Conservation (phyloP, 1,284 basidiomycete species). For the Albatrellus sp. region DNA sequence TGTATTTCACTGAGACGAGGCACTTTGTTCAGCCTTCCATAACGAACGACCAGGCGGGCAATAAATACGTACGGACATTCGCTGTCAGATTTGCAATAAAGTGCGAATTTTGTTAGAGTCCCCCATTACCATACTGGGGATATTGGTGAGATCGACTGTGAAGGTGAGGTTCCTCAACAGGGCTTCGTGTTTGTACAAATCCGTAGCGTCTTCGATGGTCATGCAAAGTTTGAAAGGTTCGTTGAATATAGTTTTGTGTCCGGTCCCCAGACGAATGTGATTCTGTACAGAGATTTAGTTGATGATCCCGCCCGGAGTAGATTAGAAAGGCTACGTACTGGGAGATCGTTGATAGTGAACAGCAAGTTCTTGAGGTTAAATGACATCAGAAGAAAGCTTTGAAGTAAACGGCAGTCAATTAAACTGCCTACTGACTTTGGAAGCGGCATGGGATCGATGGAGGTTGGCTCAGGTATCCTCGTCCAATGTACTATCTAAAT, state of each 20-base stretch:
- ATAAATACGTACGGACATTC: conserved; percentile 51
- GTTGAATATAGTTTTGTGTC: conserved; percentile 70
- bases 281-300: conserved; percentile 31
- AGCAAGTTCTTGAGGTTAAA: conserved; percentile 39
- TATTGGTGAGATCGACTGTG: conserved; percentile 37
- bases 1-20: conserved; percentile 59
- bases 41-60: neutral
- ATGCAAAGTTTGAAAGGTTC: conserved; percentile 70
- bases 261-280: conserved; percentile 72
- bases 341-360: conserved; percentile 79
- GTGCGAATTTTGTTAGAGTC: conserved; percentile 70
- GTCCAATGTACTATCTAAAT: conserved; percentile 71
- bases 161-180: conserved; percentile 57
- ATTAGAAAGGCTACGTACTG: conserved; percentile 27
- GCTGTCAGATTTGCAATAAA: conserved; percentile 78
- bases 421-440: conserved; percentile 54
- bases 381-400: too few relatives aligned
- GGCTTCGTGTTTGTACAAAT: conserved; percentile 59
- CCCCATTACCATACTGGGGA: conserved; percentile 54
- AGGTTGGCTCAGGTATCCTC: conserved; percentile 73
- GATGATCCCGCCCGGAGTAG: neutral
- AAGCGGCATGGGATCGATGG: conserved; percentile 69
- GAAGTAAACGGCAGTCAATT: too few relatives aligned
- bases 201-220: conserved; percentile 61
- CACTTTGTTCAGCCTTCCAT: conserved; percentile 6